phyloP scores from a whole-genome alignment of 495 filamentous ascomycete species.

The Neurospora sp. region DNA sequence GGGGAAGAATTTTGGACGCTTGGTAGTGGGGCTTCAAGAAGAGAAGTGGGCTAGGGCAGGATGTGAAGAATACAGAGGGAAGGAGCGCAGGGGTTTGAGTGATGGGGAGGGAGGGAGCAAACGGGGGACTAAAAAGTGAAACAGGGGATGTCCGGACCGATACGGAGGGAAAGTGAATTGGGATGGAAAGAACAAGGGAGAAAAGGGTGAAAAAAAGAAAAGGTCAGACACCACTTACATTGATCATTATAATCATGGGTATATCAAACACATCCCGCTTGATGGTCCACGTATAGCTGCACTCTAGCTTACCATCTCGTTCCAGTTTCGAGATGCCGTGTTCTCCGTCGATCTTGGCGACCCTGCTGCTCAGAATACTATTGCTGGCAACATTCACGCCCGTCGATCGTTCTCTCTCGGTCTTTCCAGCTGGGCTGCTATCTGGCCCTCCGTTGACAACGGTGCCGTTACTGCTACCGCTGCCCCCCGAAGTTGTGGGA shows the following conservation, averaged over 20 bases:
- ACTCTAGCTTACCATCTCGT: constrained; percentile 86
- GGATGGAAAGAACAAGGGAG: neutral
- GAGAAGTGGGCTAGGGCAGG: neutral
- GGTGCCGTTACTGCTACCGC: neutral
- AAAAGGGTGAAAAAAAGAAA: neutral
- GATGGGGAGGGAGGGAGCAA: neutral
- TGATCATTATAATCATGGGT: constrained; percentile 95
- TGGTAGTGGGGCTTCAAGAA: neutral
- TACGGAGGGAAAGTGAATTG: neutral
- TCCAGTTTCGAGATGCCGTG: constrained; percentile 66
- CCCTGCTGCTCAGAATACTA: constrained; percentile 42
- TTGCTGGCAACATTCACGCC: constrained; percentile 7
- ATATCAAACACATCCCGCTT: constrained; percentile 97
- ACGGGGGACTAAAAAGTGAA: neutral
- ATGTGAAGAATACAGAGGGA: neutral
- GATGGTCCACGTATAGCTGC: constrained; percentile 92
- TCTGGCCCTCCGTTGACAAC: neutral
- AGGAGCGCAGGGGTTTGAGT: neutral
- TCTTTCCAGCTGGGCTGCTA: constrained; percentile 8
- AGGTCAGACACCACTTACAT: constrained; percentile 53
- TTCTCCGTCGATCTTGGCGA: constrained; percentile 59
- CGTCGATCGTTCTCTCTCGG: constrained; percentile 1
- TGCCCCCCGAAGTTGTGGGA: neutral
- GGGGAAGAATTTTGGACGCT: neutral
- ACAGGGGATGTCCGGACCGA: neutral